These are phyloP conservation scores for Pestalotiopsis sp. DNA, from an alignment of 2,329 filamentous ascomycete species.

Conservation along the genomic window DNA sequence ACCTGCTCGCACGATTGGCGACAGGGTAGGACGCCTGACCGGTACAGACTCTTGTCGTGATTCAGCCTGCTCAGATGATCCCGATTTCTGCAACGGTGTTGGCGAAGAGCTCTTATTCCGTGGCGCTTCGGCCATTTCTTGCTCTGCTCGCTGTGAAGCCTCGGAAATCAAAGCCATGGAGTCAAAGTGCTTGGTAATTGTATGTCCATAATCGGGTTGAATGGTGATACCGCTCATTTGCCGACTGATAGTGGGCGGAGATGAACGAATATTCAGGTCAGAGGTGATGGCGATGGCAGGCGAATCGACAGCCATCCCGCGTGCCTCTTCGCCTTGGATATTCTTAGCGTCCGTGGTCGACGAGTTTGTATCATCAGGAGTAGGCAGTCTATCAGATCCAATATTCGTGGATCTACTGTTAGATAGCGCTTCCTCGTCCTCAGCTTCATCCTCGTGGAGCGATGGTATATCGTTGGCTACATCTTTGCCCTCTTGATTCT, in stretches of 20 bases:
- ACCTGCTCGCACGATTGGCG: constrained; percentile 61
- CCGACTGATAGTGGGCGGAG: constrained; percentile 29
- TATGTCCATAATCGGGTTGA: constrained; percentile 13
- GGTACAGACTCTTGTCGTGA: constrained; percentile 1
- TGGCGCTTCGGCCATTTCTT: constrained; percentile 3
- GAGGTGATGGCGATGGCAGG: constrained; percentile 17
- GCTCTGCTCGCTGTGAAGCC: constrained; percentile 1
- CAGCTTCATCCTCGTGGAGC: constrained; percentile 5
- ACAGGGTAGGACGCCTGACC: constrained; percentile 42
- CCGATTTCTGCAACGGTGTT: neutral
- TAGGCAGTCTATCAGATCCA: constrained; percentile 48
- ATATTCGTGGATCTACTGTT: constrained; percentile 37
- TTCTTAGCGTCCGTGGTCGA: constrained; percentile 37
- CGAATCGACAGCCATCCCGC: constrained; percentile 15
- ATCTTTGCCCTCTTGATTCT: neutral
- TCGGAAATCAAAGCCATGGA: constrained; percentile 16
- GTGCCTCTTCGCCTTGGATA: constrained; percentile 25
- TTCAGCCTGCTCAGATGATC: constrained; percentile 3
- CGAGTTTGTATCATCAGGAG: constrained; percentile 51
- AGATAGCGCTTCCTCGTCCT: constrained; percentile 24
- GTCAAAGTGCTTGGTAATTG: neutral
- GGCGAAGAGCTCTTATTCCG: constrained; percentile 9
- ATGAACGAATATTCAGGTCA: constrained; percentile 34
- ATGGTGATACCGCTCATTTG: constrained; percentile 10
- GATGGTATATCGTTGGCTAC: constrained; percentile 12